phyloP scores from a whole-genome alignment of 2,329 filamentous ascomycete genomes.

The Clarireedia sp. region DNA sequence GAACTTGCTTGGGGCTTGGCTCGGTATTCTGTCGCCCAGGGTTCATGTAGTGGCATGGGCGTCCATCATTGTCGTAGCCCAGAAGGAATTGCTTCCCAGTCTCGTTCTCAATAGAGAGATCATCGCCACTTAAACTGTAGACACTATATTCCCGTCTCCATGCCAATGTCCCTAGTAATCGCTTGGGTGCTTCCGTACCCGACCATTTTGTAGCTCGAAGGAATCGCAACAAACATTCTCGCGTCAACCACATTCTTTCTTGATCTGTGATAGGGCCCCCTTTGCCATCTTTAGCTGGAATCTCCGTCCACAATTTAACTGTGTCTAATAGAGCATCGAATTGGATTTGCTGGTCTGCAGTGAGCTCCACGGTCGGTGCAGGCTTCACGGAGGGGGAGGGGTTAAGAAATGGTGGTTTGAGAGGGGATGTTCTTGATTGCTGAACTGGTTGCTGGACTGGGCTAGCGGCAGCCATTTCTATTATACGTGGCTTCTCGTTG shows the following conservation, averaged over 20 bases:
- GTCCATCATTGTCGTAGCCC: slow-evolving; percentile 75
- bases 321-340: slow-evolving; percentile 69
- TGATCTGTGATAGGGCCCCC: slow-evolving; percentile 62
- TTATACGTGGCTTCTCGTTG: neutral
- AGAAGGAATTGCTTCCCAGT: slow-evolving; percentile 90
- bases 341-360: slow-evolving; percentile 69
- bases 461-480: neutral
- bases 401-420: slow-evolving; percentile 32
- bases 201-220: slow-evolving; percentile 91
- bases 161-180: slow-evolving; percentile 70
- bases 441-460: neutral
- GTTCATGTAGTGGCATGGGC: slow-evolving; percentile 87
- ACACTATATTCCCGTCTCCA: slow-evolving; percentile 92
- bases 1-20: slow-evolving; percentile 73
- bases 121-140: slow-evolving; percentile 65
- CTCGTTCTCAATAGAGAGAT: slow-evolving; percentile 89
- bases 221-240: slow-evolving; percentile 87
- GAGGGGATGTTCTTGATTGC: slow-evolving; percentile 14
- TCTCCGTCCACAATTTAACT: slow-evolving; percentile 62
- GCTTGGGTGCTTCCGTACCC: slow-evolving; percentile 63
- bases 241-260: slow-evolving; percentile 85
- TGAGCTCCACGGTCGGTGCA: slow-evolving; percentile 53
- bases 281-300: slow-evolving; percentile 53
- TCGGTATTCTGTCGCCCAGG: slow-evolving; percentile 92
- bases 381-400: slow-evolving; percentile 18